Percentiles rank a stretch among this genome's conserved stretches.
phyloP scores from a whole-genome alignment of 2,329 filamentous ascomycete species.

The Blumeriella jaapii region DNA sequence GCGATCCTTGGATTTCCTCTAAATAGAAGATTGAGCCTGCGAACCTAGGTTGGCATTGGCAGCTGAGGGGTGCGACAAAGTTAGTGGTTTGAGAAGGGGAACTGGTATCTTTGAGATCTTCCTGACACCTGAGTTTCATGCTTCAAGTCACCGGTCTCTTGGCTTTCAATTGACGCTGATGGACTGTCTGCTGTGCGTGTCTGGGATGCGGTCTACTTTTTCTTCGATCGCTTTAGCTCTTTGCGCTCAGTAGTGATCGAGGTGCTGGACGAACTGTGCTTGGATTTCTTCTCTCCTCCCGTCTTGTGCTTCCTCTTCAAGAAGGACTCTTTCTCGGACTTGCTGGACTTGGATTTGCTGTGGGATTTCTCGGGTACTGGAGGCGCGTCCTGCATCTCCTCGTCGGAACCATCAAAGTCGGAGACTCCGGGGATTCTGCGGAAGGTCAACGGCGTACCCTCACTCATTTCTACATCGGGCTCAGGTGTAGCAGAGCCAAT shows the following conservation, averaged over 20 bases:
- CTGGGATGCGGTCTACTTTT: constrained; percentile 17
- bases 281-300: constrained; percentile 14
- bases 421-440: constrained; percentile 1
- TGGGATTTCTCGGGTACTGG: constrained; percentile 2
- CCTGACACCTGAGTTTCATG: not conserved
- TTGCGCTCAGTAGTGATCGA: constrained; percentile 8
- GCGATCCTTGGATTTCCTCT: not conserved
- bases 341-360: not conserved
- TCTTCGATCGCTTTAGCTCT: constrained; percentile 21
- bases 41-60: constrained; percentile 1
- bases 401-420: constrained; percentile 13
- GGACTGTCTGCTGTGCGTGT: constrained; percentile 9
- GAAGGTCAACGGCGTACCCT: constrained; percentile 1
- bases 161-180: constrained; percentile 12
- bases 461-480: constrained; percentile 16
- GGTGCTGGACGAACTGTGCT: constrained; percentile 22
- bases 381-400: constrained; percentile 15
- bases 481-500: constrained; percentile 26
- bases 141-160: not conserved
- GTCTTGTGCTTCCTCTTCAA: constrained; percentile 20
- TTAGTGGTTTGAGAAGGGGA: constrained; percentile 3
- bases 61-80: not conserved
- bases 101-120: constrained; percentile 5
- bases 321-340: constrained; percentile 6
- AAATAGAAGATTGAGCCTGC: constrained; percentile 2